Evolutionary conservation across 306 rosid species (phyloP), one percentile per base, ranked within the genome.

Genomic region (Acacia confusa): DNA sequence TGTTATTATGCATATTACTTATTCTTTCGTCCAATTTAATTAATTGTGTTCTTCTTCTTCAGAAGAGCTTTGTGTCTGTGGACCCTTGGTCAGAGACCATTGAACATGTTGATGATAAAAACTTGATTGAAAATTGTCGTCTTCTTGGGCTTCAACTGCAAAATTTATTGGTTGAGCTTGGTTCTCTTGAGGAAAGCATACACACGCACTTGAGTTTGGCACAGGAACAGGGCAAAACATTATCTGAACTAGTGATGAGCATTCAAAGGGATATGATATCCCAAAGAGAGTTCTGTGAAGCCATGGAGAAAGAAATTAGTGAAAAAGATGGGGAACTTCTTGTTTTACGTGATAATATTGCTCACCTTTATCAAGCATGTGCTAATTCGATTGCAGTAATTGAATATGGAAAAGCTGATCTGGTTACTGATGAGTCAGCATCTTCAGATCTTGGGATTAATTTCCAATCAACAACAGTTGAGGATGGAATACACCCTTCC

Each of bases 311-410:
- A 75, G 88, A 90, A 81, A 79, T 92, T 76, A 84, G 86, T 17
- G 87, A 87, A 68, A 91, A 77, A 77, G 96, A 91, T 78, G 82
- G 72, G 74, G 90, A 90, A 61, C 89, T 90, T 73, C 82, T 82
- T 86, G 76, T 80, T 72, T 82, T 93, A 79, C 91, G 81, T 57
- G 91, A 76, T 84, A 88, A 83, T 81, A 47, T 89, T 84, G 82
- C 84, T 17, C 69, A 77, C 88, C 93, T 93, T 82, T 85, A 79
- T 77, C 91, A 95, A 83, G 93, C 94, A 74, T 93, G 92, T 81
- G 82, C 85, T 43, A 83, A 77, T 81, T 86, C 89, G 64, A 78
- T 86, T 66, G 72, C 64, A 85, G 94, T 88, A 83, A 79, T 93
- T 64, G 90, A 86, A 73, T 82, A 81, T 70, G 87, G 86, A 81